These are phyloP conservation scores for Rhynchospora breviuscula DNA, from an alignment of 176 grass and related monocot genomes.

Conservation along the genomic window DNA sequence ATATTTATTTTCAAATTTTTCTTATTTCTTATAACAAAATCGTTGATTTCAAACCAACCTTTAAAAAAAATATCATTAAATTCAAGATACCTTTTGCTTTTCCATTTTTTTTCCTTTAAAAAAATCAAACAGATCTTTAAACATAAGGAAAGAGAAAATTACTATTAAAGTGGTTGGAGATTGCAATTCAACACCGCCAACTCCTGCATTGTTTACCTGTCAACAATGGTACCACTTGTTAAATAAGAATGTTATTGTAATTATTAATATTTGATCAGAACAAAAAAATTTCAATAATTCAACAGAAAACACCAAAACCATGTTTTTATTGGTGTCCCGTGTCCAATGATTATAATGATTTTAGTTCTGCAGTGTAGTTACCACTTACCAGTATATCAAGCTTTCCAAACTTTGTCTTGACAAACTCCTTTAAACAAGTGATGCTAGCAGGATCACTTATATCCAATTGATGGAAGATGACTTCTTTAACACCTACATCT, in stretches of 20 bases:
- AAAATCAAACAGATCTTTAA: background rate
- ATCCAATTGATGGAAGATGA: constrained; percentile 55
- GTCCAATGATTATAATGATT: background rate
- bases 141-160: background rate
- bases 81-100: background rate
- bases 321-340: background rate
- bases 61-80: too few relatives aligned
- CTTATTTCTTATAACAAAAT: too few relatives aligned
- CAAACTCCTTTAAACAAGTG: constrained; percentile 30
- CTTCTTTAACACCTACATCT: background rate
- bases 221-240: background rate
- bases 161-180: background rate
- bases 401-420: constrained; percentile 32
- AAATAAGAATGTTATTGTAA: background rate
- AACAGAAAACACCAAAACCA: background rate
- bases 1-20: too few relatives aligned
- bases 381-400: constrained; percentile 40
- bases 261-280: background rate
- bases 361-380: background rate
- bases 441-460: constrained; percentile 43
- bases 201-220: constrained; percentile 38
- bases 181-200: background rate
- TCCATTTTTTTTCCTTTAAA: background rate
- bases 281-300: background rate
- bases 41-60: too few relatives aligned